phyloP scores from a whole-genome alignment of 768 basidiomycete species.

The Mycena chlorophos region DNA sequence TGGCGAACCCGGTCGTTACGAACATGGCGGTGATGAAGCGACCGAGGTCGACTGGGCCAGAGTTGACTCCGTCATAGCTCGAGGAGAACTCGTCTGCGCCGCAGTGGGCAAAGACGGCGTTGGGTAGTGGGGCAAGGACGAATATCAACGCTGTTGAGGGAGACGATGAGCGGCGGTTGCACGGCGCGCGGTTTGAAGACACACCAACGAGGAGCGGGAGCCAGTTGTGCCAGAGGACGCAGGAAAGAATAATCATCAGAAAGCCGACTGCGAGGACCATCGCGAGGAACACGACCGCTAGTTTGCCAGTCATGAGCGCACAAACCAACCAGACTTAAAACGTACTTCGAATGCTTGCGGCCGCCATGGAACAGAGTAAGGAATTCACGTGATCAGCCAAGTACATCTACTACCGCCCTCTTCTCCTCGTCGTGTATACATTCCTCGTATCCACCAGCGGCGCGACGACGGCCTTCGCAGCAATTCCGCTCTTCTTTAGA shows the following conservation, averaged over 20 bases:
- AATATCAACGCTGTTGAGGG: constrained; percentile 81
- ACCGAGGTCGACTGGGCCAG: constrained; percentile 83
- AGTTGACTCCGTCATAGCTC: constrained; percentile 56
- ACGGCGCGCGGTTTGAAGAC: constrained; percentile 35
- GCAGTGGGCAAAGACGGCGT: constrained; percentile 91
- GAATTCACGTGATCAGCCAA: neutral
- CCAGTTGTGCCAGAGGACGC: constrained; percentile 96
- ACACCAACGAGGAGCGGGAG: constrained; percentile 92
- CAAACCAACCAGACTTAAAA: neutral
- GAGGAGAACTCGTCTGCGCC: constrained; percentile 85
- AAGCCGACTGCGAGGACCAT: constrained; percentile 99
- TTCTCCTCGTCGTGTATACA: constrained; percentile 37
- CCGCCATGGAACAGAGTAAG: constrained; percentile 1
- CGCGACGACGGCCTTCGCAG: constrained; percentile 19
- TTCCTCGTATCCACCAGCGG: constrained; percentile 47
- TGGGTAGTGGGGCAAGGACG: constrained; percentile 93
- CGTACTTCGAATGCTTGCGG: constrained; percentile 1
- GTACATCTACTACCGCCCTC: constrained; percentile 17
- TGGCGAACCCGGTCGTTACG: constrained; percentile 90
- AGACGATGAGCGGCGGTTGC: neutral
- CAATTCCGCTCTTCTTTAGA: constrained; percentile 17
- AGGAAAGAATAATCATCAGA: constrained; percentile 94
- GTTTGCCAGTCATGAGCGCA: constrained; percentile 30
- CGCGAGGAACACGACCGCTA: constrained; percentile 94
- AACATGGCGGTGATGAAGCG: constrained; percentile 90